These are phyloP conservation scores for Hypomyces perniciosus DNA, from an alignment of 2,329 filamentous ascomycete genomes.

Conservation along the genomic window DNA sequence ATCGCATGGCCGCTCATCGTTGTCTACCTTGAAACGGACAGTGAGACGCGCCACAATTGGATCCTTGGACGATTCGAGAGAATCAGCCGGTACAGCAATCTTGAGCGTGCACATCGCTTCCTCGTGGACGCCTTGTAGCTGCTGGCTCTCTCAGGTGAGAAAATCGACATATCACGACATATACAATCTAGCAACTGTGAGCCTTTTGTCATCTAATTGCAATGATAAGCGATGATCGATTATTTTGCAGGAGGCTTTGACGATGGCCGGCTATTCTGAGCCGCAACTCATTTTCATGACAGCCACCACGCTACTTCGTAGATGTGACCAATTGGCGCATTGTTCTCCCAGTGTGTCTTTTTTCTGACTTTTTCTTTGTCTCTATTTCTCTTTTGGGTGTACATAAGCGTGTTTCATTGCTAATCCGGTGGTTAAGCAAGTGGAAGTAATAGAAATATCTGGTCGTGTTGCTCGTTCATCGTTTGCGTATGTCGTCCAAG, in stretches of 20 bases:
- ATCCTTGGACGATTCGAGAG: slow-evolving; percentile 25
- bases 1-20: slow-evolving; percentile 31
- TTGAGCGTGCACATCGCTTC: slow-evolving; percentile 25
- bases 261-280: too few species aligned
- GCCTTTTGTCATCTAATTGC: slow-evolving; percentile 5
- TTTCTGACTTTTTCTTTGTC: too few species aligned
- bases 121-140: slow-evolving; percentile 19
- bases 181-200: neutral
- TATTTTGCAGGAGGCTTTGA: neutral
- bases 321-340: too few species aligned
- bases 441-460: too few species aligned
- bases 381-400: too few species aligned
- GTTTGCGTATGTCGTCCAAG: too few species aligned
- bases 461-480: too few species aligned
- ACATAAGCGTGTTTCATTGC: too few species aligned
- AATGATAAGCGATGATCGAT: neutral
- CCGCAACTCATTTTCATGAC: too few species aligned
- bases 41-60: slow-evolving; percentile 28
- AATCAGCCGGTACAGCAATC: slow-evolving; percentile 27
- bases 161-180: neutral
- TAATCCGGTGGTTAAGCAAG: too few species aligned
- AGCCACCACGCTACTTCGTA: too few species aligned
- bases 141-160: slow-evolving; percentile 13
- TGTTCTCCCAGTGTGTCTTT: too few species aligned
- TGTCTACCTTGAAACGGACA: slow-evolving; percentile 30